Evolutionary conservation across 106 monocot genomes (phyloP).

Genomic region (Apostasia shenzhenica): DNA sequence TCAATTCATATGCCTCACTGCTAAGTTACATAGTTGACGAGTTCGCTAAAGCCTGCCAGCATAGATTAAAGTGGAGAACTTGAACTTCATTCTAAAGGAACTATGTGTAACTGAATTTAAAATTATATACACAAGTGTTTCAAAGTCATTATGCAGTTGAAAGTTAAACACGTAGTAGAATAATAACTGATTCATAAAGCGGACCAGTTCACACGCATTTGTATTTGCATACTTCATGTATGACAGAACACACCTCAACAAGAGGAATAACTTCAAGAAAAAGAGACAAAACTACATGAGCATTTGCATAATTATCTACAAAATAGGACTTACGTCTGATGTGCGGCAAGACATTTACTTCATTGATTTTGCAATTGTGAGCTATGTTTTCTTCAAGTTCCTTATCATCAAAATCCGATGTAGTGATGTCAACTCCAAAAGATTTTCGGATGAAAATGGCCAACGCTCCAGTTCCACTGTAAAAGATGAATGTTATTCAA

Average conservation of each 20-base stretch:
- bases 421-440: slow-evolving; percentile 84
- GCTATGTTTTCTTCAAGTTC: slow-evolving; percentile 90
- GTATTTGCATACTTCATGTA: no score
- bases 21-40: no score
- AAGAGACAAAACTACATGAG: neutral
- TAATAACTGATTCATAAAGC: no score
- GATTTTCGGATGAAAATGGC: slow-evolving; percentile 69
- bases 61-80: no score
- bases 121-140: no score
- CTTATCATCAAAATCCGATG: slow-evolving; percentile 82
- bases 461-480: slow-evolving; percentile 90
- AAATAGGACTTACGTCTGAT: slow-evolving; percentile 65
- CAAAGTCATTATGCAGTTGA: no score
- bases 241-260: neutral
- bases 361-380: slow-evolving; percentile 74
- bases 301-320: neutral
- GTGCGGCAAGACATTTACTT: slow-evolving; percentile 63
- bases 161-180: no score
- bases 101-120: no score
- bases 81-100: no score
- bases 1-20: no score
- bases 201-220: no score
- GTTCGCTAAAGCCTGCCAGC: no score
- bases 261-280: neutral
- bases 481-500: neutral